Base-by-base conservation (phyloP, 2,329 filamentous ascomycete genomes). In the Xylaria sp. region DNA sequence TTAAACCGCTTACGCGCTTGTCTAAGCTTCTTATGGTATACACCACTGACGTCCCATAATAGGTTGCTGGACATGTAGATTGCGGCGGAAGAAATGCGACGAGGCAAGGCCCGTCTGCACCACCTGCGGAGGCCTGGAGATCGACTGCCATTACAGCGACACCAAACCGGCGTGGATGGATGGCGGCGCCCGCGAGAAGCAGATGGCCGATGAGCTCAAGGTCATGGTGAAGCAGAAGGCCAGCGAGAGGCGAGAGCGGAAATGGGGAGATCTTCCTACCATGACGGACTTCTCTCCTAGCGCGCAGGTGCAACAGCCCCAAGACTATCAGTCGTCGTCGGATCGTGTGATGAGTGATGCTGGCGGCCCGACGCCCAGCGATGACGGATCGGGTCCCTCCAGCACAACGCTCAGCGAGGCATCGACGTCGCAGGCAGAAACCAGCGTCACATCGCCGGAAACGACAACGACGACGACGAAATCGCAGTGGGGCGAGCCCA, bases 141-240 rank as follows among this genome's bases (percentile, higher is more conserved):
- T 83, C 42, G 75, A 73, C n/a, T 83, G 81, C 63, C 69, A 81
- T 64, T 81, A 77, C 66, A 69, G 70, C 59, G 66, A 75, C 10
- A 65, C 70, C 10, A 81, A 77, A 61, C 78, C 78, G 68, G 77
- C 77, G 45, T 80, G 78, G 77, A 78, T 80, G 77, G 78, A 80
- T 55, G 75, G 74, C 3, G 77, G 77, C 7, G 61, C 39, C 22
- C 71, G 66, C 15, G 78, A 81, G 66, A 73, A 76, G 60, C 71
- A 78, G 69, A 82, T 80, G 78, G 76, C 77, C n/a, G 70, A 73
- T 29, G 66, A 70, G 47, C 54, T 89, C 69, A 89, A 89, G 76
- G 76, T 77, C n/a, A 82, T 88, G 75, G 83, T 89, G 67, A 89
- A 87, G 77, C 79, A 82, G 59, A 83, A 83, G 68, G 84, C 85